Base-by-base conservation (phyloP, 1,284 basidiomycete species). In the Apiotrichum laibachii region DNA sequence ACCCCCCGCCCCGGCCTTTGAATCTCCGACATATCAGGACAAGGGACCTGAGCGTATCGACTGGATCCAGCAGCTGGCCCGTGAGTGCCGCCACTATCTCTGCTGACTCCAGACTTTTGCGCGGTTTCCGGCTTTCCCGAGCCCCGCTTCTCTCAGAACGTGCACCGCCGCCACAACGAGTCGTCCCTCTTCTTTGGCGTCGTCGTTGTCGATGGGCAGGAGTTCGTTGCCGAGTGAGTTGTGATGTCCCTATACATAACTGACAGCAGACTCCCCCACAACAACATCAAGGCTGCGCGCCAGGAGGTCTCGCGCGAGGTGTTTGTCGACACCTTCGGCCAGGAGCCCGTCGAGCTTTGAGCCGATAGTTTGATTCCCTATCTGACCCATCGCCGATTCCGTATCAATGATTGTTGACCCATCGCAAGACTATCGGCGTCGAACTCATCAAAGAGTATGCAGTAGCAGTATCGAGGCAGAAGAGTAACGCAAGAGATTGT, bases 261-360 rank as follows among this genome's bases (percentile, higher is more conserved):
- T 56, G 44, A 53, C n/a, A 33, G 42, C 42, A 59, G 50, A 26
- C 15, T 11, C 21, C 31, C 6, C 10, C 37, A 31, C 47, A 9
- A 40, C 10, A 60, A 51, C 33, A 42, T 66, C 53, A 45, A 55
- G 7, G 60, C 60, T 16, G 66, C 63, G 2, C 59, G 63, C 18
- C 60, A 67, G 39, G 50, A 62, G 9, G 55, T 67, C 13, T 67
- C 69, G 13, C 50, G 47, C 11, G 34, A 57, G 33, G 66, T 69
- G 19, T 60, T 57, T 26, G n/a, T 26, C 19, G 60, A 67, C 35
- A 56, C 64, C 43, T 69, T 67, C 42, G 65, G 67, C 0, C 64
- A 68, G 37, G 49, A 53, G 18, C 54, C 59, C 37, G 50, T 47
- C 11, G 13, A 47, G 9, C 6, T 33, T 9, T 47, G 15, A 21